These are phyloP conservation scores for Zoysia matrella DNA, from an alignment of 202 grass and related monocot species.

Conservation along the genomic window DNA sequence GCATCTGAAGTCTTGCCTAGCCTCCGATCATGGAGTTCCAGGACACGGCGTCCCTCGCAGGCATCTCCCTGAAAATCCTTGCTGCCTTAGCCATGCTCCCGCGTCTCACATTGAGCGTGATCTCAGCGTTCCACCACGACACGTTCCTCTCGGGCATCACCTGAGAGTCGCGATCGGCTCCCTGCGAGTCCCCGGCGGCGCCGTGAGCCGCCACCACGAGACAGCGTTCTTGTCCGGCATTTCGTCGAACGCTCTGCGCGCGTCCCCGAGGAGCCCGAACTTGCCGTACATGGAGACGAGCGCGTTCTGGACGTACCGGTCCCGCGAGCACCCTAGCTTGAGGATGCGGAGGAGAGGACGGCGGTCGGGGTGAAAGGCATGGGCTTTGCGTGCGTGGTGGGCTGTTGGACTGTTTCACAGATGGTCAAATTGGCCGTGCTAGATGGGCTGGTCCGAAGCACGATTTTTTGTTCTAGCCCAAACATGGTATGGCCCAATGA, in stretches of 20 bases:
- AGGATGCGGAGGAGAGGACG: slow-evolving; percentile 21
- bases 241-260: too few relatives aligned
- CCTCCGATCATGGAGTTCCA: slow-evolving; percentile 70
- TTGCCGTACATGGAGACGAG: too few relatives aligned
- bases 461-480: too few relatives aligned
- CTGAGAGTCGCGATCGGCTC: slow-evolving; percentile 38
- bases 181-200: slow-evolving; percentile 35
- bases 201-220: slow-evolving; percentile 43
- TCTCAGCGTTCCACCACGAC: slow-evolving; percentile 61
- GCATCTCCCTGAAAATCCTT: slow-evolving; percentile 56
- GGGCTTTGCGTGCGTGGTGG: background rate
- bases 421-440: too few relatives aligned
- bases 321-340: background rate
- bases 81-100: slow-evolving; percentile 42
- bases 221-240: too few relatives aligned
- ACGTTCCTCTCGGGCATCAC: slow-evolving; percentile 51
- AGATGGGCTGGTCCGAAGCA: too few relatives aligned
- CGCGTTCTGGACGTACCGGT: too few relatives aligned
- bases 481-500: too few relatives aligned
- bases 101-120: slow-evolving; percentile 39
- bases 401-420: too few relatives aligned
- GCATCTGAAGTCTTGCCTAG: too few relatives aligned
- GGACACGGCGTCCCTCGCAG: slow-evolving; percentile 56
- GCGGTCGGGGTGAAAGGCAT: background rate
- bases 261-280: too few relatives aligned